Base-by-base conservation (phyloP, 2,329 filamentous ascomycete species). In the Diaporthe sp. region DNA sequence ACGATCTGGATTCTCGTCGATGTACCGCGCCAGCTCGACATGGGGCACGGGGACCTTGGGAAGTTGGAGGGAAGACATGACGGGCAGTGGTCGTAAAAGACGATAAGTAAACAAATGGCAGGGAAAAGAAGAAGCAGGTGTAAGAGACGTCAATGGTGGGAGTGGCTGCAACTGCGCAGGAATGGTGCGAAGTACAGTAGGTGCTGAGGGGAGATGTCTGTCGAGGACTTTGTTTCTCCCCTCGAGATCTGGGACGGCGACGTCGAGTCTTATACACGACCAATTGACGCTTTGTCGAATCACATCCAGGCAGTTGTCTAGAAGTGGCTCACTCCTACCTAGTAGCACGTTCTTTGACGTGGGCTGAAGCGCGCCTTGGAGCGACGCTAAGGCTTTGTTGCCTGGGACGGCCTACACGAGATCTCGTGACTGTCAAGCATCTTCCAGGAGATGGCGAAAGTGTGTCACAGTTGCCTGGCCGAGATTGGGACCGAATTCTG, bases 1-100 rank as follows among this genome's bases (percentile, higher is more conserved):
- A 72, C 84, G 88, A 37, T 89, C 83, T 8, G 88, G 85, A 77
- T 92, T 86, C 74, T 87, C 84, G 17, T 87, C 85, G 75, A 94
- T 86, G 82, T 94, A 90, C 74, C 81, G 85, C 53, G 83, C 84
- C 80, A 91, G 81, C 79, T 86, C 85, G 77, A 81, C 77, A 65
- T 87, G 86, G 75, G 86, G 82, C 76, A 83, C 87, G 22, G 89
- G 88, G 70, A 90, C 80, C 78, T 85, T 77, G 3, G 88, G 87
- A 58, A 88, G 84, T 37, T 82, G 76, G 22, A 81, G 79, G 73
- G 83, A 78, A 65, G 81, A 80, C 86, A 87, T 87, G 71, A 73
- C 79, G 78, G 49, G 39, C 12, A 57, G 25, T 34, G 6, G 28
- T n/a, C 17, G 17, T 5, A n/a, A 20, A 31, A 37, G 22, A 9